Evolutionary conservation across 768 basidiomycete species (phyloP).

Genomic region (Boletus barrowsii): DNA sequence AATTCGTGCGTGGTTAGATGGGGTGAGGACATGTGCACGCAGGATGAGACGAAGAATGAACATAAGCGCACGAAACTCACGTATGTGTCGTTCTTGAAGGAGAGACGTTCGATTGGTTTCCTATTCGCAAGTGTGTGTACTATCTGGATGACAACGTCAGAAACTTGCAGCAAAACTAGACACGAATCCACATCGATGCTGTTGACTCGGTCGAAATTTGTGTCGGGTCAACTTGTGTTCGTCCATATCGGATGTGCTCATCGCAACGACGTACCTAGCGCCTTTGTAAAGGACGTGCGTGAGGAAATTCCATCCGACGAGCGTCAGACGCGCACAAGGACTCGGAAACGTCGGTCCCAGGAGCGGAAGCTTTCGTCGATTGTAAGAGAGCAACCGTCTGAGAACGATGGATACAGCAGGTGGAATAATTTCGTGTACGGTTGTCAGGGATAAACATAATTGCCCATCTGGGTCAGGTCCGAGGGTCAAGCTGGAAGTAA

Average conservation of each 20-base stretch:
- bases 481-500: conserved; percentile 4
- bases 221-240: neutral
- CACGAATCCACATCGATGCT: conserved; percentile 31
- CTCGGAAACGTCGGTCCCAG: neutral
- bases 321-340: neutral
- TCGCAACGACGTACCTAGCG: conserved; percentile 4
- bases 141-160: conserved; percentile 31
- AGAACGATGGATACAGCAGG: neutral
- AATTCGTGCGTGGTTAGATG: conserved; percentile 27
- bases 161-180: conserved; percentile 31
- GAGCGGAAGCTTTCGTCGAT: neutral
- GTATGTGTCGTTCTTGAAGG: conserved; percentile 22
- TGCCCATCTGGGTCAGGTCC: neutral
- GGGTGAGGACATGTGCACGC: too few species aligned
- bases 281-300: conserved; percentile 3
- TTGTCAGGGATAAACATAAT: neutral
- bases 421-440: neutral
- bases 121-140: conserved; percentile 35
- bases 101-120: conserved; percentile 14
- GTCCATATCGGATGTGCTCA: neutral
- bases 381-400: neutral
- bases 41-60: neutral
- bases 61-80: conserved; percentile 20
- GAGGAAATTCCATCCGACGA: too few species aligned
- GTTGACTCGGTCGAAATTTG: conserved; percentile 15